These are phyloP conservation scores for Abortiporus biennis DNA, from an alignment of 1,284 basidiomycete genomes.

Conservation along the genomic window DNA sequence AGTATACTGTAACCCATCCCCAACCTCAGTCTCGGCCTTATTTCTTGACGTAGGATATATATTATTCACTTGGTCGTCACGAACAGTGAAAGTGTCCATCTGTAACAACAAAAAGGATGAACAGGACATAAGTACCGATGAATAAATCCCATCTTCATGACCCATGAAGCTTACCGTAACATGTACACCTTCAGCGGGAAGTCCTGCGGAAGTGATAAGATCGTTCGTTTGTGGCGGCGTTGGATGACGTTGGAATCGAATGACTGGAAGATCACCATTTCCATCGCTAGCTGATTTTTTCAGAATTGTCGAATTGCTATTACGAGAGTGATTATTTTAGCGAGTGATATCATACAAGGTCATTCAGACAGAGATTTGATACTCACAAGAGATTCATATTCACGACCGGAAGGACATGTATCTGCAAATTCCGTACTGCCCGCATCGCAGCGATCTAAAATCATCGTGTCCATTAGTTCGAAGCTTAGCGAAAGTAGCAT, in stretches of 20 bases:
- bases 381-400: conserved; percentile 56
- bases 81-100: conserved; percentile 10
- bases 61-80: too few species aligned
- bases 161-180: neutral
- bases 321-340: too few species aligned
- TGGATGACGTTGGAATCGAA: neutral
- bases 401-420: conserved; percentile 42
- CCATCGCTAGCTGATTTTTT: neutral
- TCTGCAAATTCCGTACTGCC: conserved; percentile 58
- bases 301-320: conserved; percentile 5
- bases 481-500: neutral
- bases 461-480: neutral
- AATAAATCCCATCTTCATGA: too few species aligned
- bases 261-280: neutral
- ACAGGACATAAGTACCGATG: neutral
- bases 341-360: too few species aligned
- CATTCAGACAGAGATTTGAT: too few species aligned
- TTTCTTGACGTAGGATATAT: too few species aligned
- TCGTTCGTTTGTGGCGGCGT: too few species aligned
- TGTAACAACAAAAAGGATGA: neutral
- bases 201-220: neutral
- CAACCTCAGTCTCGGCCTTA: too few species aligned
- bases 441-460: conserved; percentile 65
- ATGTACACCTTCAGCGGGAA: neutral
- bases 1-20: too few species aligned